phyloP scores from a whole-genome alignment of 306 rosid genomes.

The Fragaria vesca region DNA sequence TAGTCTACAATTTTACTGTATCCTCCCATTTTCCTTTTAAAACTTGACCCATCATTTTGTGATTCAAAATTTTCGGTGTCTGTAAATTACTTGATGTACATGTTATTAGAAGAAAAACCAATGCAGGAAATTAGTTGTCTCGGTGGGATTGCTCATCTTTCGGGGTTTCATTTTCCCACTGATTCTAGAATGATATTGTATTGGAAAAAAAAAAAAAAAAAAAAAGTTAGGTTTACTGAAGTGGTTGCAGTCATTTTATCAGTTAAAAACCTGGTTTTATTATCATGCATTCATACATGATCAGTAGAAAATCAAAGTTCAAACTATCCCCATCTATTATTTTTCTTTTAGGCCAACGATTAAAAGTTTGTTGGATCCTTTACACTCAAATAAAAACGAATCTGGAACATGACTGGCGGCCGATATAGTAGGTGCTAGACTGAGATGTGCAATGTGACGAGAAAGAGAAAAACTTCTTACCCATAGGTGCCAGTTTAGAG shows the following conservation, averaged over 20 bases:
- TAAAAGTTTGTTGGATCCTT: too few species aligned
- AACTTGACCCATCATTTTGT: conserved; percentile 16
- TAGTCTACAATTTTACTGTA: conserved; percentile 32
- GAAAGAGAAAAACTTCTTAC: too few species aligned
- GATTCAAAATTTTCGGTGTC: conserved; percentile 24
- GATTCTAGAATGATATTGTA: neutral
- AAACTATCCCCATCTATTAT: too few species aligned
- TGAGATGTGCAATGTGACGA: too few species aligned
- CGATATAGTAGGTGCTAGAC: too few species aligned
- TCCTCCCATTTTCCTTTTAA: neutral
- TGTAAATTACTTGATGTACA: conserved; percentile 58
- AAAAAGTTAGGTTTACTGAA: neutral
- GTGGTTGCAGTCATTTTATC: neutral
- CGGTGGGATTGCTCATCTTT: neutral
- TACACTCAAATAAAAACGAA: too few species aligned
- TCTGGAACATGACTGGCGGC: too few species aligned
- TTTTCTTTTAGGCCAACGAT: too few species aligned
- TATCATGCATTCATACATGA: too few species aligned
- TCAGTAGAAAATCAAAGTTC: too few species aligned
- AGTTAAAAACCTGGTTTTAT: neutral
- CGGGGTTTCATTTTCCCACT: neutral
- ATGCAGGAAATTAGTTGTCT: neutral
- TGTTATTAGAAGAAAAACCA: conserved; percentile 32
- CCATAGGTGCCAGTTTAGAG: too few species aligned
- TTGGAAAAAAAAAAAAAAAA: neutral